Evolutionary conservation across 352 stramenopile genomes (phyloP).

Genomic region (Phytopythium kandeliae): DNA sequence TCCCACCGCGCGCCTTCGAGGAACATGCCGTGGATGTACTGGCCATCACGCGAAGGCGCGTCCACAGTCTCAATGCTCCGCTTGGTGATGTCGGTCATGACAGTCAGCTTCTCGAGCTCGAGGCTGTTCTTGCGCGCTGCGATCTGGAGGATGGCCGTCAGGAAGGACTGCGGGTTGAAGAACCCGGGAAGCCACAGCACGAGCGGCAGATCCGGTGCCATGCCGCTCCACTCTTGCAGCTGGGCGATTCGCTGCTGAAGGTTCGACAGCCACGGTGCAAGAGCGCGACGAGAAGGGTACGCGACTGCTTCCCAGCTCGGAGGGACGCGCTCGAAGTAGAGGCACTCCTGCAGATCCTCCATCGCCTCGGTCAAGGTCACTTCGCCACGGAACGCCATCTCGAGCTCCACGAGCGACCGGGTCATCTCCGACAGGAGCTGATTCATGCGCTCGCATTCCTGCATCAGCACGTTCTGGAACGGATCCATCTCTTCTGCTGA

Average conservation of each 20-base stretch:
- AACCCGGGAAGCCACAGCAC: conserved; percentile 82
- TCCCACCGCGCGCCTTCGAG: conserved; percentile 91
- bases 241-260: conserved; percentile 82
- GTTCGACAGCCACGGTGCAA: conserved; percentile 83
- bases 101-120: conserved; percentile 77
- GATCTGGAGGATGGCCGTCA: conserved; percentile 76
- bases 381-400: conserved; percentile 86
- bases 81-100: conserved; percentile 88
- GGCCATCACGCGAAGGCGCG: conserved; percentile 82
- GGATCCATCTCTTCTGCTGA: conserved; percentile 80
- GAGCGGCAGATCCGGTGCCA: conserved; percentile 67
- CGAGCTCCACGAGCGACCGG: conserved; percentile 69
- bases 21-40: conserved; percentile 86
- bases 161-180: conserved; percentile 84
- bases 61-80: conserved; percentile 73
- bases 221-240: conserved; percentile 82
- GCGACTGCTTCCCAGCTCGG: conserved; percentile 65
- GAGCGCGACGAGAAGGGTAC: conserved; percentile 71
- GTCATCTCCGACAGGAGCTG: conserved; percentile 72
- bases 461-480: conserved; percentile 87
- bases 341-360: conserved; percentile 72
- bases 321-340: conserved; percentile 79
- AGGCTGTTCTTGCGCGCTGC: conserved; percentile 66
- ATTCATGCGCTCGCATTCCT: conserved; percentile 91
- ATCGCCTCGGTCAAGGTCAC: conserved; percentile 85